Conservation (phyloP, 352 stramenopile genomes). For the Globisporangium megalacanthum region DNA sequence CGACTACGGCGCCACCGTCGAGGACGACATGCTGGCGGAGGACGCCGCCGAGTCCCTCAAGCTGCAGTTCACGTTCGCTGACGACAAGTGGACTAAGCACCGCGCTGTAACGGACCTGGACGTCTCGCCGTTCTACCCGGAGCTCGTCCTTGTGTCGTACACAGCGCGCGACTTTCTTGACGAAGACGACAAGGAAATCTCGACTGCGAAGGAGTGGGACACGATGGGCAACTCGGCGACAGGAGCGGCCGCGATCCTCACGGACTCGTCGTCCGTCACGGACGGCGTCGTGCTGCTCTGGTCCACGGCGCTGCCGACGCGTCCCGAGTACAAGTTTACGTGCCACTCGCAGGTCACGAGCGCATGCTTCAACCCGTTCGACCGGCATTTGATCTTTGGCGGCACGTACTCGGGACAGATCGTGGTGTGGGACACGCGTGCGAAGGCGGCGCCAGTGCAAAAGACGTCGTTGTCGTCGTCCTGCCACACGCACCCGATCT, state of each 20-base stretch:
- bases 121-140: conserved; percentile 77
- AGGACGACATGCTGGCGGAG: conserved; percentile 47
- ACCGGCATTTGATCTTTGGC: conserved; percentile 80
- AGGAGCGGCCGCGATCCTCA: conserved; percentile 23
- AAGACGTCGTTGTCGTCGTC: conserved; percentile 78
- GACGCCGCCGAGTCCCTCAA: conserved; percentile 66
- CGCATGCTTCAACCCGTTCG: conserved; percentile 84
- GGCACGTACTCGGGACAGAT: conserved; percentile 85
- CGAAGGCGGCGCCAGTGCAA: conserved; percentile 74
- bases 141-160: conserved; percentile 68
- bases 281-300: conserved; percentile 82
- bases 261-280: conserved; percentile 53
- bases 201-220: conserved; percentile 60
- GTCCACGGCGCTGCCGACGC: conserved; percentile 75
- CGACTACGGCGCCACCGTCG: conserved; percentile 73
- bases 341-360: conserved; percentile 84
- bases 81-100: conserved; percentile 79
- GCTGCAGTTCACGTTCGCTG: conserved; percentile 60
- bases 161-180: conserved; percentile 66
- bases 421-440: conserved; percentile 83
- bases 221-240: conserved; percentile 52
- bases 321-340: conserved; percentile 83
- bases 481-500: conserved; percentile 86
- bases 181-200: conserved; percentile 60
- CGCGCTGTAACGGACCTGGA: conserved; percentile 81